phyloP scores from a whole-genome alignment of 1,139 yeast genomes.

The Blastobotrys arbuscula region DNA sequence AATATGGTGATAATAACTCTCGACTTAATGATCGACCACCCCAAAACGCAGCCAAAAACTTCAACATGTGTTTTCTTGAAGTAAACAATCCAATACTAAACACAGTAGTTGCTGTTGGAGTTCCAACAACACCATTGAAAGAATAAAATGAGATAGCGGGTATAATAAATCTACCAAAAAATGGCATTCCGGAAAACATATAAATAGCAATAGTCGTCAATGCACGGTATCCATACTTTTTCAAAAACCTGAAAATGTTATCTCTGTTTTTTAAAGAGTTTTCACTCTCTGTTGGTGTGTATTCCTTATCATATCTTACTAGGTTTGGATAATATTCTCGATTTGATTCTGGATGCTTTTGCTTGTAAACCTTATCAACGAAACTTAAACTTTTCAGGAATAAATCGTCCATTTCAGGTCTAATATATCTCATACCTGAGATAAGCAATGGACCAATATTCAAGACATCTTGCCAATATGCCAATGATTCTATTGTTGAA shows the following conservation, averaged over 20 bases:
- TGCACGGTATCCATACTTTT: slow-evolving; percentile 28
- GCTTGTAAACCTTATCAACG: slow-evolving; percentile 38
- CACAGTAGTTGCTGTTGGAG: slow-evolving; percentile 40
- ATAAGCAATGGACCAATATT: slow-evolving; percentile 43
- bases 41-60: slow-evolving; percentile 42
- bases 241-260: slow-evolving; percentile 15
- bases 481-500: slow-evolving; percentile 25
- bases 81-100: slow-evolving; percentile 36
- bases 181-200: slow-evolving; percentile 35
- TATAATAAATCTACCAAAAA: slow-evolving; percentile 40
- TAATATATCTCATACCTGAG: slow-evolving; percentile 38
- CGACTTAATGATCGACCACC: slow-evolving; percentile 43
- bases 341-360: slow-evolving; percentile 36
- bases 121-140: slow-evolving; percentile 45
- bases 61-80: slow-evolving; percentile 37
- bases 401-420: slow-evolving; percentile 36
- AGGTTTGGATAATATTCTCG: slow-evolving; percentile 25
- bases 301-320: slow-evolving; percentile 16
- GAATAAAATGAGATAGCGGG: slow-evolving; percentile 43
- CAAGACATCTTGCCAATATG: slow-evolving; percentile 38
- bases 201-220: slow-evolving; percentile 27
- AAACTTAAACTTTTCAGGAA: slow-evolving; percentile 41
- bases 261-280: slow-evolving; percentile 5
- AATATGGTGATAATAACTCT: slow-evolving; percentile 50
- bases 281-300: not conserved